These are phyloP conservation scores for Heterobasidion annosum DNA, from an alignment of 1,284 basidiomycete genomes.

Conservation along the genomic window DNA sequence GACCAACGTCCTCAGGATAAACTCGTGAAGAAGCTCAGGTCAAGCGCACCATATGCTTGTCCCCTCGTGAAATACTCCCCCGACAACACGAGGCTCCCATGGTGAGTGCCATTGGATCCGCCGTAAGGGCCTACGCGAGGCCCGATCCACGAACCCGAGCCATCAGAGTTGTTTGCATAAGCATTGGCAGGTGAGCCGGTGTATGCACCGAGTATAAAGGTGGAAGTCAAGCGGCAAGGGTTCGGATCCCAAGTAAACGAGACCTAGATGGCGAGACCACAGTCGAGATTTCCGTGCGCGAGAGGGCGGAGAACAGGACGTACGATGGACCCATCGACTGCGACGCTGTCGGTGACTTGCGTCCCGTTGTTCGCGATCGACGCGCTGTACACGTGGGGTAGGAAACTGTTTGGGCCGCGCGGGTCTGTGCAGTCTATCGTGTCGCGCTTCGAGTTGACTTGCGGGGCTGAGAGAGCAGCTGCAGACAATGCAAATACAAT, in stretches of 20 bases:
- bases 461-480: no score
- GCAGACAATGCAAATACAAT: no score
- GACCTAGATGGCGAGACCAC: background rate
- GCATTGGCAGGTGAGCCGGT: background rate
- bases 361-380: background rate
- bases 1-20: background rate
- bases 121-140: background rate
- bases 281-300: background rate
- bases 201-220: background rate
- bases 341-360: background rate
- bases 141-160: slow-evolving; percentile 1
- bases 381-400: background rate
- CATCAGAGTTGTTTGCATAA: background rate
- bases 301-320: background rate
- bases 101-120: slow-evolving; percentile 1
- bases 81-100: background rate
- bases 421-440: background rate
- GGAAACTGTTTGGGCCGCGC: background rate
- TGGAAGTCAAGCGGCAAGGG: background rate
- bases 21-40: background rate
- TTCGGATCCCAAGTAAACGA: background rate
- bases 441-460: background rate
- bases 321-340: background rate
- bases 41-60: background rate
- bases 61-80: background rate